Evolutionary conservation across 2,329 filamentous ascomycete species (phyloP).

Genomic region (Monilinia fructicola): DNA sequence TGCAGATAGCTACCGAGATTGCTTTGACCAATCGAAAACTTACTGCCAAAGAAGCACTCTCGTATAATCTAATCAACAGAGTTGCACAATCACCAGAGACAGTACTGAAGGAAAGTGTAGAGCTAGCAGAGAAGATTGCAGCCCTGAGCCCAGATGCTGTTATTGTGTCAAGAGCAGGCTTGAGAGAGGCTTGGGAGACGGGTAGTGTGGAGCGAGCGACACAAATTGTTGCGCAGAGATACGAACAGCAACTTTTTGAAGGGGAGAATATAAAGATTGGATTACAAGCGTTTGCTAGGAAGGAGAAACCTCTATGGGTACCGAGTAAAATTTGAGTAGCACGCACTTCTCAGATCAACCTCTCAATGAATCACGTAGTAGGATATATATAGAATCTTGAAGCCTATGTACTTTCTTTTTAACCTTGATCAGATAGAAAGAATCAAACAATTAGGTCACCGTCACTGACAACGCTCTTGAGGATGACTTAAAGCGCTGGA

Average conservation of each 20-base stretch:
- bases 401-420: not conserved
- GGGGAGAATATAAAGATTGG: slow-evolving; percentile 76
- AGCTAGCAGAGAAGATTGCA: slow-evolving; percentile 60
- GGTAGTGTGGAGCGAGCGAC: slow-evolving; percentile 56
- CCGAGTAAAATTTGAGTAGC: slow-evolving; percentile 55
- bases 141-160: slow-evolving; percentile 71
- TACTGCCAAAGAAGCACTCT: slow-evolving; percentile 56
- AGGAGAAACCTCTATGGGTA: slow-evolving; percentile 65
- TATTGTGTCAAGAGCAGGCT: slow-evolving; percentile 67
- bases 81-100: slow-evolving; percentile 48
- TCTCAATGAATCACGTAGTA: too few species aligned
- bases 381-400: not conserved
- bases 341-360: not conserved
- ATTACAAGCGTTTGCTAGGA: slow-evolving; percentile 73
- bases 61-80: slow-evolving; percentile 68
- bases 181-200: slow-evolving; percentile 71
- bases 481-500: too few species aligned
- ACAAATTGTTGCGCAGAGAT: slow-evolving; percentile 57
- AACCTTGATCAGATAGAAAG: too few species aligned
- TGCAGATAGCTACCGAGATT: slow-evolving; percentile 69
- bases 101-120: slow-evolving; percentile 58
- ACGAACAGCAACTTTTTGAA: slow-evolving; percentile 54
- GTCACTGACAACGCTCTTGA: too few species aligned
- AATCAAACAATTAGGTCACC: too few species aligned
- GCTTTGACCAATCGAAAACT: slow-evolving; percentile 63